Evolutionary conservation across 139 green algal species (phyloP), one percentile per base, ranked within the genome.

Genomic region (Bryopsis sp.): DNA sequence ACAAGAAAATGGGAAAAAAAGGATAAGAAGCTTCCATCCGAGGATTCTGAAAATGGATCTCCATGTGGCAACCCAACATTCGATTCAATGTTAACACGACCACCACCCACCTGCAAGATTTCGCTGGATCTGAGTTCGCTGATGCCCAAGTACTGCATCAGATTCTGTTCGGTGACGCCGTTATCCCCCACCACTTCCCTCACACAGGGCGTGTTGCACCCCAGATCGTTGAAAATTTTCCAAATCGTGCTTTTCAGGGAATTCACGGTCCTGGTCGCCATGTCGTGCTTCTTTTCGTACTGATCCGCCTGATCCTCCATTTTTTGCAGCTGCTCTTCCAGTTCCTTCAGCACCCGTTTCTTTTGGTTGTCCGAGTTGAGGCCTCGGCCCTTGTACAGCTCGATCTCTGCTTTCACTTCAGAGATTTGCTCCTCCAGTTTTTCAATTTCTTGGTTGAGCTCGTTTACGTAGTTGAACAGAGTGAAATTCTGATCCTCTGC

Each of bases 391-490:
- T 54, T 54, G 43, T 54, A 54, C 43, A 54, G 15, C 43, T 54
- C 43, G 11, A 54, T 54, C 43, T 33, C 8, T 15, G 11, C 5
- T 28, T 15, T 26, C 22, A 43, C 31, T 7, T 43, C 74, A 3
- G 35, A 74, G 39, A 89, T 89, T 62, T 88, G 81, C 64, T 87
- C 81, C 79, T 92, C 82, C 37, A 90, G 74, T 75, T 86, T 85
- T 70, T 91, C 85, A 33, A 89, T 82, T 71, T 91, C 85, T 39
- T 82, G 67, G 71, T 90, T 90, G 37, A 92, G 76, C 74, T 93
- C 87, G 59, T 89, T 90, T 5, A 91, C 84, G 54, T 89, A 91
- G 78, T 89, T 91, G 76, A 93, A 91, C 64, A 92, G 79, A 5
- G 75, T 85, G 78, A 86, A 91, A 79, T 91, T 91, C 72, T 86